These are phyloP conservation scores for Tetrapyrgos nigripes DNA, from an alignment of 1,284 basidiomycete genomes.

Conservation along the genomic window DNA sequence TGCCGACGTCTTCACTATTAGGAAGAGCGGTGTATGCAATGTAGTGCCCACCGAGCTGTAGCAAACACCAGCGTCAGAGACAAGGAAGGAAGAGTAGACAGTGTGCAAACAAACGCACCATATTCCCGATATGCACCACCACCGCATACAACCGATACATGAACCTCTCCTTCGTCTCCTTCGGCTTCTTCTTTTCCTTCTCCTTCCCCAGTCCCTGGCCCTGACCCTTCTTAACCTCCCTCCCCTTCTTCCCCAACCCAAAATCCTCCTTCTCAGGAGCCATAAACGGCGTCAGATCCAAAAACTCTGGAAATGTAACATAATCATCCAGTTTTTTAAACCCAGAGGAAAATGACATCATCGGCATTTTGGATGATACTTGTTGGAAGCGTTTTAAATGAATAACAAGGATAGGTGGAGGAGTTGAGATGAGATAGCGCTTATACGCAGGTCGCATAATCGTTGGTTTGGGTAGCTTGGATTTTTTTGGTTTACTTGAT, in stretches of 20 bases:
- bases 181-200: constrained; percentile 38
- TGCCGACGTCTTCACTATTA: constrained; percentile 22
- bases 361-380: constrained; percentile 48
- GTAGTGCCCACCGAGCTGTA: constrained; percentile 84
- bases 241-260: constrained; percentile 48
- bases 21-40: constrained; percentile 80
- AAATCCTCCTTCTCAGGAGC: constrained; percentile 83
- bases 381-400: constrained; percentile 96
- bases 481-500: constrained; percentile 27
- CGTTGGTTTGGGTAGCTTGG: constrained; percentile 59
- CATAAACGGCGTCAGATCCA: constrained; percentile 88
- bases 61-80: constrained; percentile 18
- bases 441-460: constrained; percentile 89
- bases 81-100: constrained; percentile 2
- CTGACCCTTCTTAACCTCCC: constrained; percentile 25
- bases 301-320: constrained; percentile 85
- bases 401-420: constrained; percentile 89
- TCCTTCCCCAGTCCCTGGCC: constrained; percentile 24
- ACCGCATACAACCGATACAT: constrained; percentile 83
- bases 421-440: constrained; percentile 87
- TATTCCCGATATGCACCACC: constrained; percentile 90
- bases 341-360: constrained; percentile 63
- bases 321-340: constrained; percentile 91
- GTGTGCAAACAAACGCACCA: constrained; percentile 56
- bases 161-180: constrained; percentile 54